Evolutionary conservation across 2,329 filamentous ascomycete genomes (phyloP), one percentile per base, ranked within the genome.

Genomic region (Trichoderma sp.): DNA sequence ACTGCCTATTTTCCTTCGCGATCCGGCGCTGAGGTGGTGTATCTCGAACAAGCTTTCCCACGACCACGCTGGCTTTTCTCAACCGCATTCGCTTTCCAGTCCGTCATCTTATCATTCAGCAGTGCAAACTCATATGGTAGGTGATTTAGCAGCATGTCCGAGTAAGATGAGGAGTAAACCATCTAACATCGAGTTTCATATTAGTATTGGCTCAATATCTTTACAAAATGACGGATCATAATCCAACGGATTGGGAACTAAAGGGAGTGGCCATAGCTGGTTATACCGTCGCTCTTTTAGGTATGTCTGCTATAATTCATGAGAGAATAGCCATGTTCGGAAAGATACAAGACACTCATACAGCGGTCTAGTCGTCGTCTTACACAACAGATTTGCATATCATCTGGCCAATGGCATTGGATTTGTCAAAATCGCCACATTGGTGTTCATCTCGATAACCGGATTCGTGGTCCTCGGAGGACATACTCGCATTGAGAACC

Each of bases 11-110:
- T 92, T 72, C 90, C 90, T 0, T 91, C 87, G 76, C 86, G 90
- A 8, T 91, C 88, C 2, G 90, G 90, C 0, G 86, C 86, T 0
- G 89, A 92, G 75, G 90, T 91, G 0, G 90, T 91, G 0, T 92
- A 91, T 74, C 84, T 92, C 0, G 90, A 92, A 74, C 90, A 92
- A 76, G 88, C 89, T 0, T 93, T 87, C 73, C 90, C 90, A 1
- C 84, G 88, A 1, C 91, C 90, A 0, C 86, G 84, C 69, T 90
- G 88, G 76, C 85, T 92, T 72, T 88, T 92, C 63, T 89, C 90
- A 0, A 88, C 88, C 0, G 83, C 88, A 0, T 92, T 90, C 76
- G 90, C 90, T 0, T 85, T 91, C 3, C 88, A 90, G 76, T 85
- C 86, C 0, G 88, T 92, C 2, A 78, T 90, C 1, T 80, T 92